Evolutionary conservation across 345 rosid genomes (phyloP).

Genomic region (Brassica rapa): DNA sequence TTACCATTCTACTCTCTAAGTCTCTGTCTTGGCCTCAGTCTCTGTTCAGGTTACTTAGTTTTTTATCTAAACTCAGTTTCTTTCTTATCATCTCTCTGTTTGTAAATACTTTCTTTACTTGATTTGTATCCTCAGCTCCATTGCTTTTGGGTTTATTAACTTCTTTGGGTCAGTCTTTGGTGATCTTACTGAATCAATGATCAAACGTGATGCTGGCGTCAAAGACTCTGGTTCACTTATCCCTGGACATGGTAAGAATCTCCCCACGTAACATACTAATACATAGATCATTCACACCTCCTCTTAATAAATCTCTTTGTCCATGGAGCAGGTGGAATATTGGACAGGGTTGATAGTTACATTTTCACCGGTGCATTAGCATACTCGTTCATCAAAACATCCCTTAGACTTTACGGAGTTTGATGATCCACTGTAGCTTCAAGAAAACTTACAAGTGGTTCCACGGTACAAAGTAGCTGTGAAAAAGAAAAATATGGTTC

Average conservation of each 20-base stretch:
- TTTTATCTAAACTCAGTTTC: conserved; percentile 2
- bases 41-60: conserved; percentile 60
- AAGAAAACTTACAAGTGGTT: conserved; percentile 12
- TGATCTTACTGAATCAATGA: conserved; percentile 93
- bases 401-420: conserved; percentile 73
- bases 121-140: conserved; percentile 54
- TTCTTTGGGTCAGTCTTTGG: conserved; percentile 92
- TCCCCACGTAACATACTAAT: background rate
- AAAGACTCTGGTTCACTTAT: conserved; percentile 95
- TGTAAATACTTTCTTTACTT: background rate
- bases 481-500: background rate
- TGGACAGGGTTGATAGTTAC: conserved; percentile 91
- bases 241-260: conserved; percentile 81
- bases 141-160: conserved; percentile 74
- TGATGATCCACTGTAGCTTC: conserved; percentile 38
- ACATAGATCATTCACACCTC: background rate
- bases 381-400: conserved; percentile 32
- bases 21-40: conserved; percentile 78
- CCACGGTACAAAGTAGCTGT: background rate
- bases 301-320: conserved; percentile 5
- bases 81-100: conserved; percentile 3
- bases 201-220: conserved; percentile 97
- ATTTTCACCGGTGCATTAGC: conserved; percentile 93
- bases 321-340: conserved; percentile 66
- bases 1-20: conserved; percentile 58